Percentiles rank a stretch among this genome's conserved stretches.
Conservation (phyloP, 306 rosid genomes). For the Vachellia pachyceras region DNA sequence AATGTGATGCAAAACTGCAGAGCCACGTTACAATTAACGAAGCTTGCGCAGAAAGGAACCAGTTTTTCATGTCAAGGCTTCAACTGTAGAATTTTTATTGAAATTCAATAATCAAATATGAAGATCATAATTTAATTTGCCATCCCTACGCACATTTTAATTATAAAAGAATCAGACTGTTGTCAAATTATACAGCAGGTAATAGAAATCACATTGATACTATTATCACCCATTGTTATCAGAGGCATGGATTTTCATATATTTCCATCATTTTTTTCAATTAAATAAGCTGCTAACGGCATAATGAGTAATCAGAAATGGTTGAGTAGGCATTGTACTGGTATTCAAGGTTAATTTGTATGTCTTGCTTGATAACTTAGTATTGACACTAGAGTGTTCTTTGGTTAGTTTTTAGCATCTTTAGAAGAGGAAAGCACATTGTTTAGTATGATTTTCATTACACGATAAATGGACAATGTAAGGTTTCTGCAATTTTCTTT, state of each 20-base stretch:
- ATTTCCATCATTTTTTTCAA: neutral
- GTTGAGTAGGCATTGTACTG: neutral
- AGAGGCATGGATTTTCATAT: constrained; percentile 4
- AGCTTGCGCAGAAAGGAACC: constrained; percentile 10
- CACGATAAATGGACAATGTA: neutral
- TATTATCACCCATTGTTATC: neutral
- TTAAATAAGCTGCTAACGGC: neutral
- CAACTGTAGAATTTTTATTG: neutral
- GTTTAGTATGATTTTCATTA: neutral
- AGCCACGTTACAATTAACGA: neutral
- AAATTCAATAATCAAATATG: neutral
- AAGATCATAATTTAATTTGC: too few relatives aligned
- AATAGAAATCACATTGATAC: neutral
- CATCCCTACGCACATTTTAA: constrained; percentile 8
- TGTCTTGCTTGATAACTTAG: neutral
- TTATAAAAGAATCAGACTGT: constrained; percentile 3
- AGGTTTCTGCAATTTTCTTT: neutral
- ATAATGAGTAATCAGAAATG: neutral
- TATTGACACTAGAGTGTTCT: neutral
- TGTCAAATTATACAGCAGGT: neutral
- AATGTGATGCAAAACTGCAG: neutral
- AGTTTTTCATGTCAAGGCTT: constrained; percentile 19
- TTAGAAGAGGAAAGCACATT: constrained; percentile 16
- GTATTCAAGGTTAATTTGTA: constrained; percentile 1
- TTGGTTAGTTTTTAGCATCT: neutral